Base-by-base conservation (phyloP, 2,329 filamentous ascomycete genomes). In the Pseudonectria buxi region DNA sequence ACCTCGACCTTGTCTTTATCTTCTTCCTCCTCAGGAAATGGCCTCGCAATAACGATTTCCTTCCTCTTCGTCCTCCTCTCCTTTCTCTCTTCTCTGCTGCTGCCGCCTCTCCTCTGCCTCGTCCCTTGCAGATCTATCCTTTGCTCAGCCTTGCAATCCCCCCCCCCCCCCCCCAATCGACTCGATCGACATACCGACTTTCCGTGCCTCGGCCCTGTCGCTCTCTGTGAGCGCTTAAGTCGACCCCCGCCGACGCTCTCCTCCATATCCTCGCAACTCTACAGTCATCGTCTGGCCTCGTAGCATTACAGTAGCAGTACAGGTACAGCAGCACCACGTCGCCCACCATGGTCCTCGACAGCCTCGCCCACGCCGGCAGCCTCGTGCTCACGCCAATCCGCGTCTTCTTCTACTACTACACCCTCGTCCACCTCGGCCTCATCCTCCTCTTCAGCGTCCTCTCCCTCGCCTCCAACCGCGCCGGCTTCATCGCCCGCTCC, bases 401-500 rank as follows among this genome's bases (percentile, higher is more conserved):
- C 44, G 47, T 44, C 45, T 59, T 61, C 54, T 39, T 67, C 44
- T 50, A 45, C 53, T 71, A 72, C 58, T 71, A 74, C 56, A 49
- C 71, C 43, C 58, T 59, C 42, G 69, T 66, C 50, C 80, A 78
- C 56, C 47, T 61, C 47, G 67, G 59, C 57, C 60, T 77, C 45
- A 69, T 66, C 40, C 28, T 72, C 47, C 58, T 61, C 54, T 71
- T 85, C 69, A 84, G 80, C 65, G 63, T 77, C 60, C 58, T 82
- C 42, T 80, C 78, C 40, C 59, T 72, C 47, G 62, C 74, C 49
- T 51, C 76, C 28, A 74, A 77, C 44, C 68, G 71, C 41, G 74
- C 76, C 34, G 74, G 71, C 56, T 90, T 86, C 64, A 72, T 71
- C 50, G 83, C 82, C 48, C 83, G 86, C 56, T 64, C 71, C 33